Evolutionary conservation across 495 filamentous ascomycete genomes (phyloP).

Genomic region (Penicillium waksmanii): DNA sequence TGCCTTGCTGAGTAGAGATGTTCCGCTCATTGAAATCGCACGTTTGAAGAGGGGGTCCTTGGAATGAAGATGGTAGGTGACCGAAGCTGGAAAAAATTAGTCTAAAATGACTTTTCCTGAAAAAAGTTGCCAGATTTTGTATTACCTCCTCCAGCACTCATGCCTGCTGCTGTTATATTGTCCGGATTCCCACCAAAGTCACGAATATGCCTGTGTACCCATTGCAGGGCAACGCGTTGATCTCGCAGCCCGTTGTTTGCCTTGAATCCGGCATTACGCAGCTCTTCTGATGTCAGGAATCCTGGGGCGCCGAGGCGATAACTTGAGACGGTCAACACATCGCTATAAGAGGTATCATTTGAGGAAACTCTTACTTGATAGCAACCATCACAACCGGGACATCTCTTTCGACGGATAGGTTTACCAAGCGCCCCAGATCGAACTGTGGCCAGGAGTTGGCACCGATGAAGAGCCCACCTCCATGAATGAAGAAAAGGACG

Average conservation of each 20-base stretch:
- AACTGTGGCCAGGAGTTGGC: conserved; percentile 47
- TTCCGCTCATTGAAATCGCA: conserved; percentile 44
- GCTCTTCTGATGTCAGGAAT: conserved; percentile 37
- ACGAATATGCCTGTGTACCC: conserved; percentile 40
- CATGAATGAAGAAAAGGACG: conserved; percentile 51
- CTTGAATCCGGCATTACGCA: conserved; percentile 34
- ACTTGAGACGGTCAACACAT: background rate
- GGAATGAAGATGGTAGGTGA: conserved; percentile 44
- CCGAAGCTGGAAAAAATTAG: conserved; percentile 29
- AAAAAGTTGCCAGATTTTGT: background rate
- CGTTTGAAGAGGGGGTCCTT: conserved; percentile 43
- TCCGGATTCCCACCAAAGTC: conserved; percentile 69
- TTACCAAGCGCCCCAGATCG: conserved; percentile 41
- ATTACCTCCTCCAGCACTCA: conserved; percentile 64
- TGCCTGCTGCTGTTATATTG: conserved; percentile 66
- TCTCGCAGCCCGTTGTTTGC: conserved; percentile 43
- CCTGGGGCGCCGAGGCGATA: conserved; percentile 41
- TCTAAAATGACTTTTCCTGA: background rate
- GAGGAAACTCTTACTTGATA: conserved; percentile 40
- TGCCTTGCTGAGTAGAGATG: conserved; percentile 35
- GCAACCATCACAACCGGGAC: conserved; percentile 47
- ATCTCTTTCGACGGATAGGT: conserved; percentile 42
- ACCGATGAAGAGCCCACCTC: conserved; percentile 45
- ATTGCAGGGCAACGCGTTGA: conserved; percentile 37
- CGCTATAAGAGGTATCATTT: background rate